These are phyloP conservation scores for Candida piceae DNA, from an alignment of 805 yeast species.

Conservation along the genomic window DNA sequence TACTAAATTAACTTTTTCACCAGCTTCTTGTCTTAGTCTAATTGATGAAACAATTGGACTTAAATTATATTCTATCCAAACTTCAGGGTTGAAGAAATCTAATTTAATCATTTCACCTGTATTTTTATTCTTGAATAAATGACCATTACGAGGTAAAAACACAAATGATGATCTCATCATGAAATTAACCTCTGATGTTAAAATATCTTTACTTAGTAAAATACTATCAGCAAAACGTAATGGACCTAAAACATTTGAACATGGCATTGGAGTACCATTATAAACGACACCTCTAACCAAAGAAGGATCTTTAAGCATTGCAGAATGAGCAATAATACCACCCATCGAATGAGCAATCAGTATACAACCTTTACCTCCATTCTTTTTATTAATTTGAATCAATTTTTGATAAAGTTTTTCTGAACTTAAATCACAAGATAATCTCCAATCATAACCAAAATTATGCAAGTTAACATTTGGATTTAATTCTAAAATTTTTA, in stretches of 20 bases:
- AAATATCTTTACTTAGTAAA: slow-evolving; percentile 62
- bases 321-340: slow-evolving; percentile 79
- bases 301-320: slow-evolving; percentile 61
- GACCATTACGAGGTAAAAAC: slow-evolving; percentile 72
- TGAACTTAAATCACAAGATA: slow-evolving; percentile 56
- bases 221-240: slow-evolving; percentile 78
- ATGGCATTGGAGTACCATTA: slow-evolving; percentile 79
- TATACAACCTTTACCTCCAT: slow-evolving; percentile 53
- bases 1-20: slow-evolving; percentile 8
- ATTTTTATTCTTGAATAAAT: slow-evolving; percentile 60
- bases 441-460: slow-evolving; percentile 94
- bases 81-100: slow-evolving; percentile 75
- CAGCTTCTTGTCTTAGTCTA: slow-evolving; percentile 27
- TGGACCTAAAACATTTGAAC: slow-evolving; percentile 85
- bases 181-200: slow-evolving; percentile 79
- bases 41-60: slow-evolving; percentile 61
- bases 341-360: slow-evolving; percentile 95
- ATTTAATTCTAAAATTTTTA: slow-evolving; percentile 47
- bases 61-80: slow-evolving; percentile 72
- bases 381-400: slow-evolving; percentile 35
- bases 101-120: slow-evolving; percentile 56
- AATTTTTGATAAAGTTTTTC: slow-evolving; percentile 48
- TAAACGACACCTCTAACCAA: slow-evolving; percentile 72
- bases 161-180: slow-evolving; percentile 82
- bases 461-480: slow-evolving; percentile 60